Conservation (phyloP, 208 protist species). For the Leishmania braziliensis region DNA sequence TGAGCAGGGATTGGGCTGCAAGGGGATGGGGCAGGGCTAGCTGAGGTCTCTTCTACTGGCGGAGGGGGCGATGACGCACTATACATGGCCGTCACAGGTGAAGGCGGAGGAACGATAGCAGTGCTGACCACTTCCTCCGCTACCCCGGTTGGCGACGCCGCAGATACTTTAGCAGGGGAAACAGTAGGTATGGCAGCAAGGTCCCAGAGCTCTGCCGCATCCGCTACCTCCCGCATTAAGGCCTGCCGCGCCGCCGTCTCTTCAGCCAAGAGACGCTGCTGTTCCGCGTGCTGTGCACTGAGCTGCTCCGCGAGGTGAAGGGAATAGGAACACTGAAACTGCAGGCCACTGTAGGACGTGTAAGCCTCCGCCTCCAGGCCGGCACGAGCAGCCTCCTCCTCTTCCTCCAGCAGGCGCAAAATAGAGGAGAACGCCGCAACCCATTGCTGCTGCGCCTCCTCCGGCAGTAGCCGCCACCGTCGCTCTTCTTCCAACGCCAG, state of each 20-base stretch:
- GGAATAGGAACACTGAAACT: constrained; percentile 36
- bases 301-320: constrained; percentile 17
- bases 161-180: neutral
- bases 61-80: neutral
- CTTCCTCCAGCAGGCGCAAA: constrained; percentile 39
- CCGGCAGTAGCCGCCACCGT: constrained; percentile 12
- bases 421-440: constrained; percentile 8
- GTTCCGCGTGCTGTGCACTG: constrained; percentile 16
- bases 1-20: neutral
- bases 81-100: neutral
- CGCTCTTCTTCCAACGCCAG: constrained; percentile 10
- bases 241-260: constrained; percentile 29
- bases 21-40: neutral
- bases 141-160: neutral
- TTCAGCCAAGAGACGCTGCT: constrained; percentile 23
- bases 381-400: constrained; percentile 50
- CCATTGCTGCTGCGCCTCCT: constrained; percentile 22
- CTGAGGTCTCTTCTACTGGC: neutral
- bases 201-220: constrained; percentile 4
- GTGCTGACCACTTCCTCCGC: neutral
- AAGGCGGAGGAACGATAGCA: neutral
- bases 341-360: constrained; percentile 41
- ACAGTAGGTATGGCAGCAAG: neutral
- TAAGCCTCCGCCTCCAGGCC: constrained; percentile 55
- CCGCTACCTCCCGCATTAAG: constrained; percentile 9